Conservation (phyloP, 345 rosid genomes). For the Physaria fendleri region DNA sequence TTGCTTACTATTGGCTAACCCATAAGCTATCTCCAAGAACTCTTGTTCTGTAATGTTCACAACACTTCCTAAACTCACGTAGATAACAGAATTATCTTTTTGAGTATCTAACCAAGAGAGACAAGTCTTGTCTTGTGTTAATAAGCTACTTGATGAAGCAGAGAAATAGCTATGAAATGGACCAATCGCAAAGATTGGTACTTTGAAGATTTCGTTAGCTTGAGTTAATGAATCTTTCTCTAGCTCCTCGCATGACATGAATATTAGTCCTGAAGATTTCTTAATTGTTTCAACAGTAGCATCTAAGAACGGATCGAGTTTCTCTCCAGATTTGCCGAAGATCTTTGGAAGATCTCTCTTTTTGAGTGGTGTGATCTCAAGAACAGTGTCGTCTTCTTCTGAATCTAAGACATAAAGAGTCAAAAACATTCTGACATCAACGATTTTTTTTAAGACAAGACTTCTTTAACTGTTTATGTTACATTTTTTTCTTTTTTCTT, state of each 20-base stretch:
- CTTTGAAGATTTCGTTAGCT: slow-evolving; percentile 34
- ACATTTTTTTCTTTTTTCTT: no score
- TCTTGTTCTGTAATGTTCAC: slow-evolving; percentile 28
- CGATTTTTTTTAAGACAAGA: no score
- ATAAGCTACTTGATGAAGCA: slow-evolving; percentile 29
- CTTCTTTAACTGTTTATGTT: no score
- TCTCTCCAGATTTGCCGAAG: not conserved
- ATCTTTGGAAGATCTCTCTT: slow-evolving; percentile 21
- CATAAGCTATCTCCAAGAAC: slow-evolving; percentile 41
- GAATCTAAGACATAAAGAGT: slow-evolving; percentile 11
- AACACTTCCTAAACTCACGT: slow-evolving; percentile 51
- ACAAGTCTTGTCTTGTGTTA: slow-evolving; percentile 35
- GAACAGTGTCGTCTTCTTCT: slow-evolving; percentile 25
- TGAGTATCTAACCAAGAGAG: slow-evolving; percentile 46
- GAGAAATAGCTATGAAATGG: slow-evolving; percentile 32
- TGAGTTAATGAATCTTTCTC: slow-evolving; percentile 44
- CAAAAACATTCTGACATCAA: no score
- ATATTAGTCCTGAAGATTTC: slow-evolving; percentile 41
- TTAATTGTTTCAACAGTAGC: not conserved
- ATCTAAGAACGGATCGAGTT: slow-evolving; percentile 3
- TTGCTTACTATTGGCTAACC: slow-evolving; percentile 36
- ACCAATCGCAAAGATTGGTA: slow-evolving; percentile 45
- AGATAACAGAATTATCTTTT: slow-evolving; percentile 35
- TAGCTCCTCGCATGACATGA: slow-evolving; percentile 61
- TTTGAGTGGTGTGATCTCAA: slow-evolving; percentile 19